These are phyloP conservation scores for Luffa acutangula DNA, from an alignment of 306 rosid species.

Conservation along the genomic window DNA sequence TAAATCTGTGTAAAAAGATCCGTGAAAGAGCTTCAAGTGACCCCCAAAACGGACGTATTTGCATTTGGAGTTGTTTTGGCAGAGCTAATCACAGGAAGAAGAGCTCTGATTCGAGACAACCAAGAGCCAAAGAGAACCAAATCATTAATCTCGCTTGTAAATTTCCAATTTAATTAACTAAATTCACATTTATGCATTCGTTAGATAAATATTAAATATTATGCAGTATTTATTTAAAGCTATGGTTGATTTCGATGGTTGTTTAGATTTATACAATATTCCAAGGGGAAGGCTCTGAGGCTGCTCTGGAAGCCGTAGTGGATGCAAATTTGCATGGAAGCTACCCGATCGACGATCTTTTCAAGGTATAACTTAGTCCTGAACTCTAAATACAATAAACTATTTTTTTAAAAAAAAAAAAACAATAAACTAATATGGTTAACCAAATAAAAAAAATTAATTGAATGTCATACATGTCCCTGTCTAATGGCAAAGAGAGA, in stretches of 20 bases:
- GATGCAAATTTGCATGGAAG: constrained; percentile 48
- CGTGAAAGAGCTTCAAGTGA: constrained; percentile 76
- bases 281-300: constrained; percentile 33
- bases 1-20: constrained; percentile 30
- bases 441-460: too few relatives aligned
- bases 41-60: constrained; percentile 74
- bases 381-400: too few relatives aligned
- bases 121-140: constrained; percentile 39
- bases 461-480: too few relatives aligned
- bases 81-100: constrained; percentile 73
- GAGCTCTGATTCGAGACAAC: constrained; percentile 53
- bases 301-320: constrained; percentile 37
- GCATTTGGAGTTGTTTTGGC: constrained; percentile 79
- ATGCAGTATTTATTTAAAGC: background rate
- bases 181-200: background rate
- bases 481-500: too few relatives aligned
- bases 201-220: too few relatives aligned
- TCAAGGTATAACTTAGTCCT: constrained; percentile 27
- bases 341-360: constrained; percentile 41
- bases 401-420: too few relatives aligned
- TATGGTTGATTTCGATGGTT: background rate
- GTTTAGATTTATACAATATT: constrained; percentile 45
- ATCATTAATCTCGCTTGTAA: constrained; percentile 55
- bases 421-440: too few relatives aligned
- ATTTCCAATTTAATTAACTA: constrained; percentile 3